These are phyloP conservation scores for Fusarium longipes DNA, from an alignment of 2,329 filamentous ascomycete genomes.

Conservation along the genomic window DNA sequence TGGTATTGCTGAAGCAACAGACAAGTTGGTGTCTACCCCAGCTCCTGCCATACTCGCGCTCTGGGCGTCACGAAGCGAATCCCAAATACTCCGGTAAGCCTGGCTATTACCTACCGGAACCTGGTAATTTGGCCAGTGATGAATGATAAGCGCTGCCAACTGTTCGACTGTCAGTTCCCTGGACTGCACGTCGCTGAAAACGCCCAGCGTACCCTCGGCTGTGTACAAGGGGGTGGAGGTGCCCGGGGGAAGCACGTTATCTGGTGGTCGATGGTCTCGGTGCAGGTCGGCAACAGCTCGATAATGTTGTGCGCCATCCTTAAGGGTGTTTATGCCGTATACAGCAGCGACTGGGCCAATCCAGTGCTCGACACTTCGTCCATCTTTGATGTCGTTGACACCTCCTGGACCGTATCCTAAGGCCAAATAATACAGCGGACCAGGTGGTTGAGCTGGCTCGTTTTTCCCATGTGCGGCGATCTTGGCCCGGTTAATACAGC, in stretches of 20 bases:
- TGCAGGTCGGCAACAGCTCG: constrained; percentile 1
- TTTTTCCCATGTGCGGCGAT: no score
- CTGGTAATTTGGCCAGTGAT: background rate
- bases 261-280: constrained; percentile 15
- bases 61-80: background rate
- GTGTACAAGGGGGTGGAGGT: background rate
- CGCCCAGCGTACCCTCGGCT: background rate
- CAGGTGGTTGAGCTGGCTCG: constrained; percentile 4
- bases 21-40: background rate
- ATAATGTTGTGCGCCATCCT: background rate
- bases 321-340: constrained; percentile 15
- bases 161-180: background rate
- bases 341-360: constrained; percentile 37
- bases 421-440: constrained; percentile 52
- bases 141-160: constrained; percentile 1
- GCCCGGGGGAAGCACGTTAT: background rate
- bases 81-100: constrained; percentile 2
- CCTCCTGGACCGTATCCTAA: constrained; percentile 46
- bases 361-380: constrained; percentile 36
- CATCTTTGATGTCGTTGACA: constrained; percentile 40
- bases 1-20: no score
- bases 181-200: background rate
- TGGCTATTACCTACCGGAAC: background rate
- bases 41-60: background rate
- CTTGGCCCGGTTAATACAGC: constrained; percentile 11